Base-by-base conservation (phyloP, 2,329 filamentous ascomycete genomes). In the Exophiala sp. region DNA sequence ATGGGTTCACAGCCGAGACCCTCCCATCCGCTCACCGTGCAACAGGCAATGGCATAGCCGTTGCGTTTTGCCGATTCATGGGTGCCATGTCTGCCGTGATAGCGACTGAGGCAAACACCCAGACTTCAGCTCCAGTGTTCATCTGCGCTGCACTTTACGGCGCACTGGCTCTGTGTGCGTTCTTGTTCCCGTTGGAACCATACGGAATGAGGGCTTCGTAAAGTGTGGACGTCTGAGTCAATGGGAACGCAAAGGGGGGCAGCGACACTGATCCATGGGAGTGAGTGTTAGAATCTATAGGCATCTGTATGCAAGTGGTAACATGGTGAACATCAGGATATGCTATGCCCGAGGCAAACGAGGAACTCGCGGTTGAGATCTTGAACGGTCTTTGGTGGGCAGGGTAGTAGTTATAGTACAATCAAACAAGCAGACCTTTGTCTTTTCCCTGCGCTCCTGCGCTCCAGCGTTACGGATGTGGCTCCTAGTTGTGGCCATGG, bases 11-110 rank as follows among this genome's bases (percentile, higher is more conserved):
- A 70, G 85, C 53, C 0, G 78, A 81, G 58, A 36, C 51, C n/a
- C 21, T 58, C 14, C 81, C 11, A 80, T 83, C 78, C 44, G 85
- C 85, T 0, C 86, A 90, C 63, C 78, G 87, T 1, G 85, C 85
- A 0, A 90, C 87, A 0, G 87, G 87, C 9, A 89, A 88, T 63
- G 86, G 85, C 1, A 78, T 89, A 35, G 81, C 84, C 0, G 86
- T 89, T 29, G 84, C 80, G 0, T 81, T 80, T 56, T 89, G 89
- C 62, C 77, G 86, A 1, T 66, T 89, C 60, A 89, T 89, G 86
- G 86, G 86, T 1, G 87, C 89, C 43, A 62, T 89, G 50, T 84
- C 81, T 7, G 85, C 86, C 0, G 77, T 89, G 51, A 61, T 50
- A 9, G 51, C 46, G 21, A 50, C 51, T 16, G 20, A 41, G 12